Conservation (phyloP, 2,329 filamentous ascomycete species). For the Cucurbitaria berberidis region DNA sequence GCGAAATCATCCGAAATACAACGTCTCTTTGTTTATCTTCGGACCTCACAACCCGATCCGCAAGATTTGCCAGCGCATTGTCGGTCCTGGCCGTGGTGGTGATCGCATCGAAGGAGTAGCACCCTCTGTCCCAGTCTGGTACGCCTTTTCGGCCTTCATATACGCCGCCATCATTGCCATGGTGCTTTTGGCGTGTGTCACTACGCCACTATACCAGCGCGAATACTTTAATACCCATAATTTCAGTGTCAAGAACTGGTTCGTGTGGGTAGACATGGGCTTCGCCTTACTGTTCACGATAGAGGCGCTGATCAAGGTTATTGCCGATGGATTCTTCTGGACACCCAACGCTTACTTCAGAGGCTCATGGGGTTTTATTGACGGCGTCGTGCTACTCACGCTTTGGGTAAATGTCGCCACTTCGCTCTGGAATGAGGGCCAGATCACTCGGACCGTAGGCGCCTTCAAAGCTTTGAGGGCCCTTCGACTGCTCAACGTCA, state of each 20-base stretch:
- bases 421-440: conserved; percentile 78
- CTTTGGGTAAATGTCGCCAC: conserved; percentile 95
- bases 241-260: conserved; percentile 79
- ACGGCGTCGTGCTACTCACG: conserved; percentile 87
- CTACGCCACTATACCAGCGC: conserved; percentile 92
- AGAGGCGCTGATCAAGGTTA: conserved; percentile 88
- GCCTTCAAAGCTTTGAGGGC: conserved; percentile 97
- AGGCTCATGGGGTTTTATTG: conserved; percentile 96
- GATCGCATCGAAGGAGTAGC: conserved; percentile 89
- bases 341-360: conserved; percentile 97
- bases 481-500: conserved; percentile 89
- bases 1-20: conserved; percentile 84
- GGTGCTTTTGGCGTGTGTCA: conserved; percentile 95
- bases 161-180: conserved; percentile 95
- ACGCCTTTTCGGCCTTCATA: conserved; percentile 89
- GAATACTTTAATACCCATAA: conserved; percentile 72
- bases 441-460: conserved; percentile 87
- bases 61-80: conserved; percentile 82
- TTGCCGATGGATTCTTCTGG: conserved; percentile 95
- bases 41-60: conserved; percentile 77
- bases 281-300: conserved; percentile 87
- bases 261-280: conserved; percentile 89
- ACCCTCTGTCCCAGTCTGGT: conserved; percentile 90
- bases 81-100: conserved; percentile 85
- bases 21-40: conserved; percentile 90